These are phyloP conservation scores for Solanum sejunctum DNA, from an alignment of 257 asterid species.

Conservation along the genomic window DNA sequence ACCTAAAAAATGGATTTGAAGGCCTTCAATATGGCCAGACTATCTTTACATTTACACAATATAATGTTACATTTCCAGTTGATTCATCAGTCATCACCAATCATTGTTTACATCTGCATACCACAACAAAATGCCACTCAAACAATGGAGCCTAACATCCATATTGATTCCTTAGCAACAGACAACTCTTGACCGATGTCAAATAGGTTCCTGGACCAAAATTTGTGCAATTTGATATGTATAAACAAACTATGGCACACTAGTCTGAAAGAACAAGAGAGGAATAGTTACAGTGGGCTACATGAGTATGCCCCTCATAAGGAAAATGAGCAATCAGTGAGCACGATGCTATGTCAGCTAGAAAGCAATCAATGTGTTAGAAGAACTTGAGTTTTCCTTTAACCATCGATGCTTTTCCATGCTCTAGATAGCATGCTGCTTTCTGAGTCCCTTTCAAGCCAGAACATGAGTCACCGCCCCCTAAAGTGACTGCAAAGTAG, in stretches of 20 bases:
- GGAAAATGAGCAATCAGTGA: not conserved
- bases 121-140: not conserved
- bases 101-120: not conserved
- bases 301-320: not conserved
- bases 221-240: not conserved
- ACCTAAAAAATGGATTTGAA: not conserved
- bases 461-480: constrained; percentile 31
- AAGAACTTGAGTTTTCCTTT: constrained; percentile 50
- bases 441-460: constrained; percentile 33
- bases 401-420: constrained; percentile 18
- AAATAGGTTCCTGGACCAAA: not conserved
- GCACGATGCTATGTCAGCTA: not conserved
- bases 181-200: not conserved
- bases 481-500: constrained; percentile 67
- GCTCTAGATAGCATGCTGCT: constrained; percentile 33
- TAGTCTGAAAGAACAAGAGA: not conserved
- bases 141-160: not conserved
- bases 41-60: not conserved
- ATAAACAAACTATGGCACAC: not conserved
- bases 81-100: not conserved
- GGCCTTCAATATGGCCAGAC: not conserved
- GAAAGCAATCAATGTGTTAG: constrained; percentile 7
- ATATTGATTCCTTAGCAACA: not conserved
- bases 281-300: not conserved
- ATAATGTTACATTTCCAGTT: not conserved